These are phyloP conservation scores for Schoenoplectus triqueter DNA, from an alignment of 202 grass and related monocot genomes.

Conservation along the genomic window DNA sequence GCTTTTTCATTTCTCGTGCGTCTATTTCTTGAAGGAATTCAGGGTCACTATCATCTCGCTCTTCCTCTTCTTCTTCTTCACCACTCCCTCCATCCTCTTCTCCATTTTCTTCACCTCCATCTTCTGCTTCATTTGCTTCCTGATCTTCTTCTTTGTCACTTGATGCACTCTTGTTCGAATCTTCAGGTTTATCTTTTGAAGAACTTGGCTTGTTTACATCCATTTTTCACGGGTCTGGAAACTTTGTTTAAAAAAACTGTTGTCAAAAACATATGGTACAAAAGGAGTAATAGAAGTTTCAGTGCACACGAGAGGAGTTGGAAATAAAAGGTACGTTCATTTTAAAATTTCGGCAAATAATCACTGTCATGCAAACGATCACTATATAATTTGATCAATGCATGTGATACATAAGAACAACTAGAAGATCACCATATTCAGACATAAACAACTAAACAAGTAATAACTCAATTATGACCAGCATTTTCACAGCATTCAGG, in stretches of 20 bases:
- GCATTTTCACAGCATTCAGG: not conserved
- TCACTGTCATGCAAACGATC: not conserved
- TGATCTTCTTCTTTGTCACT: conserved; percentile 51
- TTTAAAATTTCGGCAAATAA: not conserved
- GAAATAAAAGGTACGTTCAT: not conserved
- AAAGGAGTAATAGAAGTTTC: conserved; percentile 11
- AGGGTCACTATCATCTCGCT: conserved; percentile 31
- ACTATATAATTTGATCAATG: not conserved
- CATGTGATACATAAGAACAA: not conserved
- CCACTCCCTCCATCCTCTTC: conserved; percentile 56
- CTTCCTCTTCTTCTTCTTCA: conserved; percentile 37
- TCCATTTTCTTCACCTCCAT: conserved; percentile 47
- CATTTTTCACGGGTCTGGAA: conserved; percentile 33
- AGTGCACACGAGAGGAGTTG: not conserved
- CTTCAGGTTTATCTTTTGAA: conserved; percentile 43
- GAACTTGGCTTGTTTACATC: conserved; percentile 61
- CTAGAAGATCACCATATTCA: not conserved
- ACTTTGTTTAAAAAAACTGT: not conserved
- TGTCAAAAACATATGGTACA: not conserved
- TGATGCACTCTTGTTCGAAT: conserved; percentile 22
- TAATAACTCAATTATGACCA: not conserved
- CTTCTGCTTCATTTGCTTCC: conserved; percentile 52
- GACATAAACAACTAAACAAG: not conserved
- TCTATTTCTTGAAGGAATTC: conserved; percentile 46
- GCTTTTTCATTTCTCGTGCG: conserved; percentile 22